A percentile compares a stretch with the other conserved stretches of the same genome.
Conservation (phyloP, 345 rosid genomes). For the Citrus reticulata region DNA sequence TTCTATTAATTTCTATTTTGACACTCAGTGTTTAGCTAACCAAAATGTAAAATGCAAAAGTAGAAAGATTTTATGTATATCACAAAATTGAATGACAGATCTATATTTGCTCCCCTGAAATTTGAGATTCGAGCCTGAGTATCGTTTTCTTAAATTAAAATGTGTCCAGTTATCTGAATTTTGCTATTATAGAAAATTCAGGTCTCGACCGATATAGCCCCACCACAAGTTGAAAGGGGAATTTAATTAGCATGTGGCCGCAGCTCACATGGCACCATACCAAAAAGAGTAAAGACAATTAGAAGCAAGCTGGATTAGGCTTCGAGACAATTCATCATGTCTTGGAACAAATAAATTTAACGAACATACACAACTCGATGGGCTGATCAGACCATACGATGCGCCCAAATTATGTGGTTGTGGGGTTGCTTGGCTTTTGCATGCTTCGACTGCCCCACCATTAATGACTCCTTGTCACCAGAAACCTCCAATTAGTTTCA, state of each 20-base stretch:
- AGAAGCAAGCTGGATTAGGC: neutral
- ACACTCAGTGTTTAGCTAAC: neutral
- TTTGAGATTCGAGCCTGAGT: neutral
- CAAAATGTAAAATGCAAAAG: neutral
- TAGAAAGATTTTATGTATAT: neutral
- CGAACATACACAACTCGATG: neutral
- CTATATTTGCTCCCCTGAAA: neutral
- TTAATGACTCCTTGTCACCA: too few relatives aligned
- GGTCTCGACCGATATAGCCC: neutral
- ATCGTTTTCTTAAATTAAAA: neutral
- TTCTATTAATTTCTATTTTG: neutral
- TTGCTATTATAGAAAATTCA: neutral
- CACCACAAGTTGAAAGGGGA: neutral
- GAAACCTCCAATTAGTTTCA: too few relatives aligned
- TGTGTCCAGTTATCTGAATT: neutral
- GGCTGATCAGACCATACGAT: neutral
- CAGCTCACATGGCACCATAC: neutral
- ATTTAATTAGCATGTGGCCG: neutral
- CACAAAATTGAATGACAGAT: neutral
- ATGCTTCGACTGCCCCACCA: neutral
- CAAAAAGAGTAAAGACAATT: neutral
- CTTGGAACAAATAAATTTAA: neutral
- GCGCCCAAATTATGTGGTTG: too few relatives aligned
- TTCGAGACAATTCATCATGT: neutral
- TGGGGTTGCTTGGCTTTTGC: too few relatives aligned